Base-by-base conservation (phyloP, 2,329 filamentous ascomycete species). In the Rhytidhysteron rufulum region DNA sequence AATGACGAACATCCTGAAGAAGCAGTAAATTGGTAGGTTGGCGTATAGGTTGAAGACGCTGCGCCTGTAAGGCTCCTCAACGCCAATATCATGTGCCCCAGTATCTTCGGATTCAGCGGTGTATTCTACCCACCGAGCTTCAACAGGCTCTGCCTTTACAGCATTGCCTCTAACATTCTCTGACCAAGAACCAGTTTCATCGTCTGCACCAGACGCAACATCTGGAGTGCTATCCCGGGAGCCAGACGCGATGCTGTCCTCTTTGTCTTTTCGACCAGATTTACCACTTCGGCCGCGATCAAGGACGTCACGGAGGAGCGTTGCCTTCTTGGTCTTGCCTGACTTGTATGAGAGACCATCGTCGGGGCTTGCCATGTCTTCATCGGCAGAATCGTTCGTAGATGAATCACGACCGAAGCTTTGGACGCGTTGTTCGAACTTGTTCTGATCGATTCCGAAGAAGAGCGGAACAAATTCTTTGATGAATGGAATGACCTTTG, bases 161-260 rank as follows among this genome's bases (percentile, higher is more conserved):
- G 69, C 63, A 21, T 69, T 69, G 15, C 76, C 73, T 57, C 73
- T 60, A 24, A 71, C 64, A 46, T 86, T 75, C 39, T 86, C 75
- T 8, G 72, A 69, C 3, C 68, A 77, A 49, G 84, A 82, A 5
- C 71, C 73, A 70, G 82, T 80, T 24, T 93, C 88, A 47, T 91
- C 86, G 53, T 93, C 87, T 39, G 79, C 84, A 20, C 79, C 80
- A 2, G 86, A 90, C n/a, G 74, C 80, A 17, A 83, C 79, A 55
- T 94, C 90, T 0, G 93, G 91, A 0, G 90, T 95, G 1, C 86
- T 89, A 53, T 93, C 89, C 56, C 94, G 88, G 68, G 88, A 95
- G 11, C 79, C 83, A 18, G 85, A 83, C 2, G 80, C 80, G n/a
- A 80, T 73, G 53, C 85, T 91, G 46, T 85, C 86, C 48, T 93